Evolutionary conservation across 2,329 filamentous ascomycete species (phyloP), one percentile per base, ranked within the genome.

Genomic region (Alternaria panax): DNA sequence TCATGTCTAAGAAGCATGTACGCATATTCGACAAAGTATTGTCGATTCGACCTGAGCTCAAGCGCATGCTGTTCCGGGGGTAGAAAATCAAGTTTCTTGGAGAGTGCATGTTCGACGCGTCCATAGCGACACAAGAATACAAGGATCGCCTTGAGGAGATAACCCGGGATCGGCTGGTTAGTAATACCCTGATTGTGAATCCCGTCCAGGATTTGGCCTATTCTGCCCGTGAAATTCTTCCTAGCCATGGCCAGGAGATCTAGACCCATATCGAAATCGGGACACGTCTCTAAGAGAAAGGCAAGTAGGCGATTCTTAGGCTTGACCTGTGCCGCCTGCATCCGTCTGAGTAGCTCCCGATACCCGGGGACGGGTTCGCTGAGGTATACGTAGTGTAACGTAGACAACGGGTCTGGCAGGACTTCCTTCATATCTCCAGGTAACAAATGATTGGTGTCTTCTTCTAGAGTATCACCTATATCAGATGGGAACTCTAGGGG

Each of bases 311-410:
- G 73, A 1, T 81, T 82, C 4, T 78, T 70, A 0, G 88, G 85
- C 7, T 72, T 76, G 20, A 89, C 70, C 1, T 83, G 81, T 2
- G 80, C 78, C 1, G 70, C 71, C 12, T 79, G 71, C 86, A 93
- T 90, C 41, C 82, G 79, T 11, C 81, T 70, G 59, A 89, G 90
- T 4, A 93, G 80, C 51, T 85, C 80, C 5, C 82, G 76, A 11
- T 88, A 77, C 1, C 80, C 83, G 2, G 90, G 90, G 1, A 90
- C 86, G 14, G 82, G 79, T 42, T 87, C 79, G n/a, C 86, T 82
- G 38, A 87, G 84, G 64, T 86, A 86, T 57, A 91, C 90, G 54
- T 88, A 86, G n/a, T 88, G 84, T 59, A 90, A 69, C 83, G 84
- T 74, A 83, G 91, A 75, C 55, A 86, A 82, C 20, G 88, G 78